phyloP scores from a whole-genome alignment of 2,329 filamentous ascomycete species.

The Alternaria atra region DNA sequence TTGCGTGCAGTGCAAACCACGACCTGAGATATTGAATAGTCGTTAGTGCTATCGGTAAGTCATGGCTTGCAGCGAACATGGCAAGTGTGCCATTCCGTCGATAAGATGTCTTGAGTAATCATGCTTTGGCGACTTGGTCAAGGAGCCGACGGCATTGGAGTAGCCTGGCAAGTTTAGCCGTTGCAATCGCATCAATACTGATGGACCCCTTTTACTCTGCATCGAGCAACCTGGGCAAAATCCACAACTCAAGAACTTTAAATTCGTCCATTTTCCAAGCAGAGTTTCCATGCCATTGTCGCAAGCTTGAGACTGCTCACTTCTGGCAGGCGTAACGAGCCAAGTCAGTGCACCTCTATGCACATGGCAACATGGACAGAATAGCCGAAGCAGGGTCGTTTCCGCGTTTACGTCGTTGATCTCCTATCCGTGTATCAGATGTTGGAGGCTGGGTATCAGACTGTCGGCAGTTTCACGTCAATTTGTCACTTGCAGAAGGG shows the following conservation, averaged over 20 bases:
- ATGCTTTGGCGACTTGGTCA: slow-evolving; percentile 21
- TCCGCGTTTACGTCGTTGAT: slow-evolving; percentile 27
- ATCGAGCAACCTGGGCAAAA: neutral
- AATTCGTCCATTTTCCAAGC: neutral
- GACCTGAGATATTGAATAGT: slow-evolving; percentile 20
- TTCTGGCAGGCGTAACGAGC: slow-evolving; percentile 15
- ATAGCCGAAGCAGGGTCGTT: slow-evolving; percentile 7
- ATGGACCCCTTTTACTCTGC: slow-evolving; percentile 9
- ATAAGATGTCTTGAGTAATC: slow-evolving; percentile 7
- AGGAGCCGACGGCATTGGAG: slow-evolving; percentile 9
- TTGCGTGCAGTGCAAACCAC: slow-evolving; percentile 19
- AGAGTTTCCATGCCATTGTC: slow-evolving; percentile 1
- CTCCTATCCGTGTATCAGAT: slow-evolving; percentile 47
- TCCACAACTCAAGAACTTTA: slow-evolving; percentile 4
- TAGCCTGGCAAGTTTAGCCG: slow-evolving; percentile 36
- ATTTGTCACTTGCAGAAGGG: slow-evolving; percentile 36
- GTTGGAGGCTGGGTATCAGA: slow-evolving; percentile 42
- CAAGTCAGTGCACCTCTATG: slow-evolving; percentile 3
- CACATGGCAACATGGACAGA: neutral
- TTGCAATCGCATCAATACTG: slow-evolving; percentile 15
- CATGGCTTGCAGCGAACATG: slow-evolving; percentile 26
- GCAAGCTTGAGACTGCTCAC: neutral
- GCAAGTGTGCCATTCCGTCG: slow-evolving; percentile 12
- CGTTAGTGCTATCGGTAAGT: slow-evolving; percentile 27
- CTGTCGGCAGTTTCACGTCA: slow-evolving; percentile 46